Evolutionary conservation across 2,329 filamentous ascomycete genomes (phyloP).

Genomic region (Fusarium coicis): DNA sequence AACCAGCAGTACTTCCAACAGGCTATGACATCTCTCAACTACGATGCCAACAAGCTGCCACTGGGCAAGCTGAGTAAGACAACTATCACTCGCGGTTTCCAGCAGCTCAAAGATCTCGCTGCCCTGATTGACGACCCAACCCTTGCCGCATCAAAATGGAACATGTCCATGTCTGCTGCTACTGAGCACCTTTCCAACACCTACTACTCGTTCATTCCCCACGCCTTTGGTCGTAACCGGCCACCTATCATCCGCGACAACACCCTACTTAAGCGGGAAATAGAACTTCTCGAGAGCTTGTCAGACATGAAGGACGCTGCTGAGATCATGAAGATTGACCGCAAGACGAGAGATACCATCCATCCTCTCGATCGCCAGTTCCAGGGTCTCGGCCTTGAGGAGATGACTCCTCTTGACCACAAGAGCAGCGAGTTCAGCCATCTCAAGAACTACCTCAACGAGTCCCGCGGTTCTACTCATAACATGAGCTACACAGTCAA

Average conservation of each 20-base stretch:
- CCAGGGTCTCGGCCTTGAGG: constrained; percentile 74
- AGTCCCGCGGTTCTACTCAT: constrained; percentile 76
- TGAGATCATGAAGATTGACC: constrained; percentile 77
- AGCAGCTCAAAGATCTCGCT: constrained; percentile 79
- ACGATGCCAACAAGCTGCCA: constrained; percentile 80
- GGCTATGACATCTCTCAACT: constrained; percentile 74
- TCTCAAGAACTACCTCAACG: constrained; percentile 73
- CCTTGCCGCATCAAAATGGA: constrained; percentile 58
- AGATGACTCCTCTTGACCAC: constrained; percentile 77
- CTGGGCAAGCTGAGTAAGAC: constrained; percentile 85
- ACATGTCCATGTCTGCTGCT: constrained; percentile 51
- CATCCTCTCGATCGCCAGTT: constrained; percentile 80
- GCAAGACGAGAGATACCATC: constrained; percentile 60
- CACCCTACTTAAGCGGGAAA: constrained; percentile 74
- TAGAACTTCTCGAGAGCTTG: constrained; percentile 82
- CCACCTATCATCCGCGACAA: constrained; percentile 74
- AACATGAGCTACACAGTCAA: constrained; percentile 67
- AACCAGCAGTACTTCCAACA: constrained; percentile 77
- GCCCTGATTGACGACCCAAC: constrained; percentile 68
- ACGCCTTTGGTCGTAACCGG: constrained; percentile 78
- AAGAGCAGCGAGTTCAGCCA: constrained; percentile 71
- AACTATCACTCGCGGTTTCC: constrained; percentile 80
- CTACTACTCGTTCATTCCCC: constrained; percentile 86
- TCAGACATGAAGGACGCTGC: constrained; percentile 87
- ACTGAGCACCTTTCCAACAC: constrained; percentile 76